Base-by-base conservation (phyloP, 2,329 filamentous ascomycete species). In the Neospermospora avenae region DNA sequence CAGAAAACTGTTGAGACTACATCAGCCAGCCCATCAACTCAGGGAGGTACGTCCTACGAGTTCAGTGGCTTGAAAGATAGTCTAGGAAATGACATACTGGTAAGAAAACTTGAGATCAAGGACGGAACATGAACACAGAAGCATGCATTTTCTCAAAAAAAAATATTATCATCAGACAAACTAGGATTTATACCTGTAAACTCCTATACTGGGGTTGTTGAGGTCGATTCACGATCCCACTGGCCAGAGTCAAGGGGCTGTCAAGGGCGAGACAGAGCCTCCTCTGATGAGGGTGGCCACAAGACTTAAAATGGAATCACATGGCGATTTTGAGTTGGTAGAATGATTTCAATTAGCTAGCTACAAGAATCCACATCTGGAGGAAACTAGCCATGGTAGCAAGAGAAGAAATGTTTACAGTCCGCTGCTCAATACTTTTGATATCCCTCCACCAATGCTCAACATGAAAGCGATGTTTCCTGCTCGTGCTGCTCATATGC, bases 391-490 rank as follows among this genome's bases (percentile, higher is more conserved):
- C 64, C 61, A 65, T 58, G 62, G 57, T 56, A 65, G 62, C 65
- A 66, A 68, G 64, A 55, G 63, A 68, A 63, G 49, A 64, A 67
- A 58, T 65, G 42, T 66, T 60, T 68, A 70, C 67, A 71, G 58
- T 62, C 63, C 69, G 66, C 53, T 59, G 57, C 57, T 57, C 62
- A 63, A 62, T 65, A 59, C 66, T 67, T 68, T 63, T 67, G 57
- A 68, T 69, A 67, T 70, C 65, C 61, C 55, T 65, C 65, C 62
- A 59, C 51, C 63, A 52, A 61, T 62, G 52, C 52, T 55, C 64
- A 61, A 71, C 68, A 69, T 68, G 14, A 68, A 69, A 67, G 62
- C 61, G 60, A 69, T 71, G 65, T 62, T 65, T 59, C 58, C 59
- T 66, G 61, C 63, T 65, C 69, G 48, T 64, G 65, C 66, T 60